Conservation (phyloP, 768 basidiomycete genomes). For the Auriscalpium microsporum region DNA sequence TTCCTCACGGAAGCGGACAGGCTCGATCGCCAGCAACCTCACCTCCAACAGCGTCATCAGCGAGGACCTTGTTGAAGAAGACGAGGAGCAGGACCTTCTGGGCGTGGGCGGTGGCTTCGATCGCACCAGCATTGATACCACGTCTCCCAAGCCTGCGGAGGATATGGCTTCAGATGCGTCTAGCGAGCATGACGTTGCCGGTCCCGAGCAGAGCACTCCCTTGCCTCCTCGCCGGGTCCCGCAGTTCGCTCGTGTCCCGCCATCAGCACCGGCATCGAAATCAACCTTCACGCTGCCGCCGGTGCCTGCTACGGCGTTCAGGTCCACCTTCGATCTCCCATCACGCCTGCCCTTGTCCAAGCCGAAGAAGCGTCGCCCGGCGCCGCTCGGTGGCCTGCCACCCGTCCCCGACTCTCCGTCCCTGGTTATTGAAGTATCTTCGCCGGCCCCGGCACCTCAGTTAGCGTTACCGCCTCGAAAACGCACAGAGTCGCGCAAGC, state of each 20-base stretch:
- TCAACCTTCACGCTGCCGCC: slow-evolving; percentile 16
- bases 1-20: slow-evolving; percentile 58
- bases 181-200: slow-evolving; percentile 15
- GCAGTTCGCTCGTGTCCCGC: neutral
- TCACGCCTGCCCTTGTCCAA: slow-evolving; percentile 28
- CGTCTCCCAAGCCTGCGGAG: slow-evolving; percentile 26
- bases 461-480: slow-evolving; percentile 25
- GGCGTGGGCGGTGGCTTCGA: slow-evolving; percentile 62
- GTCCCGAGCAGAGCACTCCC: slow-evolving; percentile 14
- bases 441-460: slow-evolving; percentile 18
- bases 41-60: slow-evolving; percentile 65
- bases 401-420: slow-evolving; percentile 71
- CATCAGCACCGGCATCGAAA: slow-evolving; percentile 10
- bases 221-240: slow-evolving; percentile 18
- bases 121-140: slow-evolving; percentile 21
- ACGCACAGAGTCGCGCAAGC: slow-evolving; percentile 48
- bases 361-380: slow-evolving; percentile 46
- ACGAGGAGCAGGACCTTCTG: slow-evolving; percentile 67
- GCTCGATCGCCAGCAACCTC: slow-evolving; percentile 63
- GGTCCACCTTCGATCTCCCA: slow-evolving; percentile 40
- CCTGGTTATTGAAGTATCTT: slow-evolving; percentile 35
- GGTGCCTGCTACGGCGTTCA: slow-evolving; percentile 41
- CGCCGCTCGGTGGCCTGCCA: slow-evolving; percentile 52
- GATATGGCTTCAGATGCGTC: slow-evolving; percentile 20
- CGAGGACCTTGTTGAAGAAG: slow-evolving; percentile 75